Evolutionary conservation across 441 rosid species (phyloP).

Genomic region (Codiaeum variegatum): DNA sequence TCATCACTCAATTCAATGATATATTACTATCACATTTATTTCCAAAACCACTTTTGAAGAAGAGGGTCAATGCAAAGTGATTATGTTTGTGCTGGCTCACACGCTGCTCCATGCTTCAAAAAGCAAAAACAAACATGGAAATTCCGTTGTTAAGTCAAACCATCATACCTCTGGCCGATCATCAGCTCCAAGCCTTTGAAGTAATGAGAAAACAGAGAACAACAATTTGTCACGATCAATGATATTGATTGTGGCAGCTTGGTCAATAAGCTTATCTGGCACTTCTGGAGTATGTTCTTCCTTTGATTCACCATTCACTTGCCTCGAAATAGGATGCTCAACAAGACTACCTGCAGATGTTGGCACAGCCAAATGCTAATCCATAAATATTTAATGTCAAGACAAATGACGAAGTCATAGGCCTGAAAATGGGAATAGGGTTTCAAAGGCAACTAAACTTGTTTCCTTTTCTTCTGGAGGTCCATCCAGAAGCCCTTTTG

Average conservation of each 20-base stretch:
- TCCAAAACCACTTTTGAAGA: neutral
- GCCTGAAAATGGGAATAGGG: slow-evolving; percentile 11
- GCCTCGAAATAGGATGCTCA: slow-evolving; percentile 33
- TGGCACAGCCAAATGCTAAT: slow-evolving; percentile 11
- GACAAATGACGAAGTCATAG: neutral
- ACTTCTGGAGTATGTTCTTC: slow-evolving; percentile 33
- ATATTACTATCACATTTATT: neutral
- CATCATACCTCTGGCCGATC: slow-evolving; percentile 91
- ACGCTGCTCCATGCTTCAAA: slow-evolving; percentile 8
- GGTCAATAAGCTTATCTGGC: slow-evolving; percentile 35
- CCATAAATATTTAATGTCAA: neutral
- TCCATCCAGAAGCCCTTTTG: slow-evolving; percentile 56
- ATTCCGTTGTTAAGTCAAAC: slow-evolving; percentile 21
- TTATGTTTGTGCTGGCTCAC: neutral
- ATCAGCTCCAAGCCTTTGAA: slow-evolving; percentile 94
- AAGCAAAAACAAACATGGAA: slow-evolving; percentile 12
- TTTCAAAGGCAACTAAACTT: slow-evolving; percentile 36
- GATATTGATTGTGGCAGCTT: slow-evolving; percentile 29
- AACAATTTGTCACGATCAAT: slow-evolving; percentile 65
- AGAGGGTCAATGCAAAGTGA: neutral
- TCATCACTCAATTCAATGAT: neutral
- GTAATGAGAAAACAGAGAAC: slow-evolving; percentile 82
- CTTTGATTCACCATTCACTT: slow-evolving; percentile 42
- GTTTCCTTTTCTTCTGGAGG: slow-evolving; percentile 52
- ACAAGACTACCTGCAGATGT: slow-evolving; percentile 33